Evolutionary conservation across 345 rosid species (phyloP).

Genomic region (Salix arbutifolia): DNA sequence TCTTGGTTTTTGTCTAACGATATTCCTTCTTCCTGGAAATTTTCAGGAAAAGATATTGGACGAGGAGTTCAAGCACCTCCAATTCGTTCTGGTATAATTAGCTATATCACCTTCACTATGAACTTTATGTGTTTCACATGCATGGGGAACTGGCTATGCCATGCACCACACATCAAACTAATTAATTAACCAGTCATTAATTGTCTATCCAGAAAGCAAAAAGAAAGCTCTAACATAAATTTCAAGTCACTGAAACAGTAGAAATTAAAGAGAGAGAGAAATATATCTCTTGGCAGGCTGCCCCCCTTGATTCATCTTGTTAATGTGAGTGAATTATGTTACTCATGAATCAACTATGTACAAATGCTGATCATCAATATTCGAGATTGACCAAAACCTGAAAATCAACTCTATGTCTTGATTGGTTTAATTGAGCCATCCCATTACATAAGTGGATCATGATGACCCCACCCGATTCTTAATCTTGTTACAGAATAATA

Average conservation of each 20-base stretch:
- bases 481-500: no score
- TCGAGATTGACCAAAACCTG: background rate
- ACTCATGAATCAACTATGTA: background rate
- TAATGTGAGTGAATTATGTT: background rate
- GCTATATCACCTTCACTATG: background rate
- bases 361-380: no score
- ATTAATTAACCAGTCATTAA: background rate
- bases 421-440: background rate
- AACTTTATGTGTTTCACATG: background rate
- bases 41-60: conserved; percentile 18
- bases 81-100: conserved; percentile 16
- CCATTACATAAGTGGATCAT: background rate
- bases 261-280: no score
- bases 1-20: background rate
- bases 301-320: background rate
- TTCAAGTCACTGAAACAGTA: background rate
- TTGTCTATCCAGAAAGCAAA: background rate
- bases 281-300: background rate
- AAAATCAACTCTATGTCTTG: no score
- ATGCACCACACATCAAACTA: background rate
- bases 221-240: background rate
- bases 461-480: background rate
- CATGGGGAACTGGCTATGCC: background rate
- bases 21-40: background rate
- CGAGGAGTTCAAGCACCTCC: conserved; percentile 19